Evolutionary conservation across 108 stramenopile genomes (phyloP).

Genomic region (Pseudonitzschia multiseries): DNA sequence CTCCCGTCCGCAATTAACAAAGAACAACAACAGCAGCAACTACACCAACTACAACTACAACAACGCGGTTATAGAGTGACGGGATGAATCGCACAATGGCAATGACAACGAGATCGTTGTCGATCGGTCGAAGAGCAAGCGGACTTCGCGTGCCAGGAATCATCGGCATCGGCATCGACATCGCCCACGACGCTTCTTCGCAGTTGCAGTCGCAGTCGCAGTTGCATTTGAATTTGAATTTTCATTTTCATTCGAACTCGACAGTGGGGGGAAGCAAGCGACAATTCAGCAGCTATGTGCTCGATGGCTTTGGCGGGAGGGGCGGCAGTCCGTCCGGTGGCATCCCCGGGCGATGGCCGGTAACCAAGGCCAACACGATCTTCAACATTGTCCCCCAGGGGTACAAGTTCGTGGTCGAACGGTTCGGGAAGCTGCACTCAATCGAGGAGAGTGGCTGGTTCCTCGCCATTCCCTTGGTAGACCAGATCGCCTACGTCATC

Average conservation of each 20-base stretch:
- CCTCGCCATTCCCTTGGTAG: constrained; percentile 91
- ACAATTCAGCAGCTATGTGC: constrained; percentile 25
- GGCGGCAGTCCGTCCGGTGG: constrained; percentile 27
- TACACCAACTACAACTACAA: no score
- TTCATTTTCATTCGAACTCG: not conserved
- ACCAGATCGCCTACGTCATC: constrained; percentile 91
- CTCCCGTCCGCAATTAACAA: no score
- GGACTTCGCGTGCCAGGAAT: not conserved
- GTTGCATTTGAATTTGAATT: no score
- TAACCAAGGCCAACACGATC: constrained; percentile 83
- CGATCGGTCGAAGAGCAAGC: constrained; percentile 3
- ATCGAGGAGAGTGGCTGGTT: constrained; percentile 93
- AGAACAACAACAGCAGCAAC: no score
- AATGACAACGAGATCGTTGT: constrained; percentile 8
- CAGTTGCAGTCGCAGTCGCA: no score
- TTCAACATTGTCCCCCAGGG: constrained; percentile 94
- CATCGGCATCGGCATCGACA: not conserved
- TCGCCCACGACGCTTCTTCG: no score
- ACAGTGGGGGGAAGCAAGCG: not conserved
- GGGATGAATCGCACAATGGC: constrained; percentile 1
- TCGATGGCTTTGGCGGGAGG: constrained; percentile 29
- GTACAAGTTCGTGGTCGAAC: constrained; percentile 91
- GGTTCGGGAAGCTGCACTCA: constrained; percentile 87
- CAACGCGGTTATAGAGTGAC: no score
- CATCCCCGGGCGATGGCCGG: constrained; percentile 68